Evolutionary conservation across 441 rosid genomes (phyloP).

Genomic region (Flueggea neowawraea): DNA sequence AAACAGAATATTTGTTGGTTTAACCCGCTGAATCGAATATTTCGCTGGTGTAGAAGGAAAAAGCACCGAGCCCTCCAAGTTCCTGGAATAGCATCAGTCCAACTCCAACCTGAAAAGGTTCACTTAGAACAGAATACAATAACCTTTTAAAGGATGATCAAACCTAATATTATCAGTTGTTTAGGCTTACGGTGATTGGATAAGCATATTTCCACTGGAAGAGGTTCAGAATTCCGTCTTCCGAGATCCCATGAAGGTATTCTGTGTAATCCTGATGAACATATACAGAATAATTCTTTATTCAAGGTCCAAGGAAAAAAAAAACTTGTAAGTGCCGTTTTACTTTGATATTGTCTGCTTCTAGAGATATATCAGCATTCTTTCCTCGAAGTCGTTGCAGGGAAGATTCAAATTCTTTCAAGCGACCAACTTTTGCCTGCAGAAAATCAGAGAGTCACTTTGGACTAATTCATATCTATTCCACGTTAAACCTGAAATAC

Average conservation of each 20-base stretch:
- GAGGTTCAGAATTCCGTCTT: conserved; percentile 26
- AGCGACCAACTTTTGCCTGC: conserved; percentile 46
- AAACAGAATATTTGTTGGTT: background rate
- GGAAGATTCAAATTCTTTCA: conserved; percentile 47
- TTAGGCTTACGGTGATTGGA: conserved; percentile 44
- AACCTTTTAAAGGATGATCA: background rate
- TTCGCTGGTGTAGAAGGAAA: conserved; percentile 41
- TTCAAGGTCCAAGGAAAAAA: background rate
- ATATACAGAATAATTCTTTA: background rate
- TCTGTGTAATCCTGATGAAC: conserved; percentile 33
- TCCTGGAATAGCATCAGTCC: conserved; percentile 59
- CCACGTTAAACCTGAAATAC: background rate
- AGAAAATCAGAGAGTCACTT: background rate
- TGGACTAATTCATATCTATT: background rate
- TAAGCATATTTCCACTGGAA: conserved; percentile 47
- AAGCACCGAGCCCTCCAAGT: conserved; percentile 42
- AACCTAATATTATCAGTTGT: background rate
- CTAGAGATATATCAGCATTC: conserved; percentile 40
- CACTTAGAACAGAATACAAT: background rate
- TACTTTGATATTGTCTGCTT: conserved; percentile 53
- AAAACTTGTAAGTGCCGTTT: background rate
- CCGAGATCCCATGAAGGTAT: conserved; percentile 12
- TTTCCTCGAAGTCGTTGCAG: conserved; percentile 50
- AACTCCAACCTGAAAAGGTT: conserved; percentile 37
- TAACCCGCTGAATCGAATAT: conserved; percentile 52